Percentiles rank a stretch among this genome's conserved stretches.
Conservation (phyloP, 2,329 filamentous ascomycete genomes). For the Pyricularia pennisetigena region DNA sequence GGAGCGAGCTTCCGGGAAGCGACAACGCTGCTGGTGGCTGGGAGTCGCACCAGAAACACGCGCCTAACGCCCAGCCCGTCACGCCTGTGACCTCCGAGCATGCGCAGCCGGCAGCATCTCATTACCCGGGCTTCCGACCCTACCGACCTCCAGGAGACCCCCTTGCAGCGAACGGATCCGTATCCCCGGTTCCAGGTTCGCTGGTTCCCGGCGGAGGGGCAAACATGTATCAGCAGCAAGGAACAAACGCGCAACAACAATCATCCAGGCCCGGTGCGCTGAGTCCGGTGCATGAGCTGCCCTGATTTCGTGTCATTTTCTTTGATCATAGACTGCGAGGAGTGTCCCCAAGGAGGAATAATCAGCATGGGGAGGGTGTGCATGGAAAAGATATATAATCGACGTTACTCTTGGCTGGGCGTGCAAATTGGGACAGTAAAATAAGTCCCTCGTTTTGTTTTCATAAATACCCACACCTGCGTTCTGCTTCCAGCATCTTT, state of each 20-base stretch:
- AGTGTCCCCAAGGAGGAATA: background rate
- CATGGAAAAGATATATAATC: background rate
- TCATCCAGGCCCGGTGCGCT: background rate
- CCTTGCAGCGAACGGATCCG: background rate
- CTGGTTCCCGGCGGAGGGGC: background rate
- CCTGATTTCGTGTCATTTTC: background rate
- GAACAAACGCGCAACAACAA: background rate
- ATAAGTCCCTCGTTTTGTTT: background rate
- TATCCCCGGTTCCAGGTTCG: background rate
- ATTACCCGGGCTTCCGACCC: background rate
- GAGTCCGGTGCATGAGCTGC: slow-evolving; percentile 1
- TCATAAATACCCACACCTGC: background rate
- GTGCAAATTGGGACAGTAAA: background rate
- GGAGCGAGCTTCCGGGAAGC: slow-evolving; percentile 12
- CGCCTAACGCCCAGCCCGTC: background rate
- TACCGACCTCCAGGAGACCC: background rate
- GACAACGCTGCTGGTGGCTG: slow-evolving; percentile 1
- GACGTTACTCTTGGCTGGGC: background rate
- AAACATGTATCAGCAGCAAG: background rate
- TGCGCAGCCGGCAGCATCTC: background rate
- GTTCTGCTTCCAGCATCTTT: background rate
- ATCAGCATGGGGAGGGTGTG: background rate
- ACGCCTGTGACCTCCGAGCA: background rate
- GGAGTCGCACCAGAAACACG: background rate
- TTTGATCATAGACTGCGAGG: background rate